Evolutionary conservation across 2,329 filamentous ascomycete species (phyloP), one percentile per base, ranked within the genome.

Genomic region (Alternaria dauci): DNA sequence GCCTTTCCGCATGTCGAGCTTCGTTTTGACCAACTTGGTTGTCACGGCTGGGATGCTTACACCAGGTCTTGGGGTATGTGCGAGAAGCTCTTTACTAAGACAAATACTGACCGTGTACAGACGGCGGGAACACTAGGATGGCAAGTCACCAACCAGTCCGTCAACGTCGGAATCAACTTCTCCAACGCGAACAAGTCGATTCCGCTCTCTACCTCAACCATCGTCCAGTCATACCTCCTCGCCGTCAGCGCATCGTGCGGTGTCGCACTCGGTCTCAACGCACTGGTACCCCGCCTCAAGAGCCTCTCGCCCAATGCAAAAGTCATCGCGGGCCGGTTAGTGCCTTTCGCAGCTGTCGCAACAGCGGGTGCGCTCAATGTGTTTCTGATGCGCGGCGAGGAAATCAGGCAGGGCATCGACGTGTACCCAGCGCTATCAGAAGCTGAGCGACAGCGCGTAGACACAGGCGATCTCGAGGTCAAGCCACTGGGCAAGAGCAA

Each of bases 171-270:
- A 69, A 94, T 99, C 85, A 99, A 99, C 86, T 93, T 89, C 78
- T 92, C 94, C 76, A 99, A 99, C 79, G 93, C 94, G 65, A 99
- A 99, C 86, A 99, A 99, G 80, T 97, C 93, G 39, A 94, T 93
- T 3, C 93, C 94, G 1, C 86, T 98, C 65, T 91, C 91, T 20
- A 90, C 88, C 60, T 87, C 88, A 23, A 91, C 92, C 69, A 89
- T 99, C 64, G 87, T 90, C 63, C 89, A 97, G 80, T 97, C 93
- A 52, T 99, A 98, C 84, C 87, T 91, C 76, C 86, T 97, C 62
- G 95, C 95, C 55, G 95, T 99, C 20, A 89, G 91, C 57, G 94
- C 95, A 32, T 97, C 93, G 14, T 99, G 95, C 82, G 91, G 91
- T 65, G 95, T 99, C 9, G 95, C 95, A 4, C 86, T 98, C 0